Base-by-base conservation (phyloP, 2,329 filamentous ascomycete genomes). In the Fusarium continuum region DNA sequence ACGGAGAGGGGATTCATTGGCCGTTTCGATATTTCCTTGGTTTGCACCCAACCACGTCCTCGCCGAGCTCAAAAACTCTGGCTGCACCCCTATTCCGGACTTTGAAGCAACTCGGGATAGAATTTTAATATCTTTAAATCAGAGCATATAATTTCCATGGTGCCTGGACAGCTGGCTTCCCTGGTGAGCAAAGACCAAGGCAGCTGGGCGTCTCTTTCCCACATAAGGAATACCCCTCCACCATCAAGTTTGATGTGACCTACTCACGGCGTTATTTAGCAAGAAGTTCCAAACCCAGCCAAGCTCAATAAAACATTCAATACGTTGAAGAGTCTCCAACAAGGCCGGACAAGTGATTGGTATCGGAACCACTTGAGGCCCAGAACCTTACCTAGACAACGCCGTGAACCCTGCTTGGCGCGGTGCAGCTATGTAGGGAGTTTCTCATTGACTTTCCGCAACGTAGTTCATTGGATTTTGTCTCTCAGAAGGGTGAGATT, bases 361-460 rank as follows among this genome's bases (percentile, higher is more conserved):
- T 0, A 78, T 81, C 51, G 75, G 77, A 32, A 79, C 80, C 47
- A 72, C 71, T 0, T 61, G 72, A 5, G 74, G 71, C 0, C 69
- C 72, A 5, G 65, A 65, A 0, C 72, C 64, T 3, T 69, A 77
- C 28, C 74, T 76, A 2, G 74, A 76, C 43, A 81, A 77, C 13
- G 76, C 79, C 6, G 74, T 83, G 32, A 81, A 81, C 65, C 80
- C 82, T 5, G 82, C 81, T 2, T 85, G 82, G 82, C 75, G 83
- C 35, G 72, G 75, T 6, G 75, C 79, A 3, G 68, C 74, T 1
- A 68, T 79, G 62, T 78, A 75, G 64, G 73, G 69, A 26, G 77
- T 79, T 54, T 67, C 74, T 28, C 53, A 67, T 75, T 34, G 67
- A 71, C 44, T 78, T 74, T 71, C 50, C 56, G 0, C 54, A 51